Evolutionary conservation across 441 rosid genomes (phyloP).

Genomic region (Bocquillonia castaneifolia): DNA sequence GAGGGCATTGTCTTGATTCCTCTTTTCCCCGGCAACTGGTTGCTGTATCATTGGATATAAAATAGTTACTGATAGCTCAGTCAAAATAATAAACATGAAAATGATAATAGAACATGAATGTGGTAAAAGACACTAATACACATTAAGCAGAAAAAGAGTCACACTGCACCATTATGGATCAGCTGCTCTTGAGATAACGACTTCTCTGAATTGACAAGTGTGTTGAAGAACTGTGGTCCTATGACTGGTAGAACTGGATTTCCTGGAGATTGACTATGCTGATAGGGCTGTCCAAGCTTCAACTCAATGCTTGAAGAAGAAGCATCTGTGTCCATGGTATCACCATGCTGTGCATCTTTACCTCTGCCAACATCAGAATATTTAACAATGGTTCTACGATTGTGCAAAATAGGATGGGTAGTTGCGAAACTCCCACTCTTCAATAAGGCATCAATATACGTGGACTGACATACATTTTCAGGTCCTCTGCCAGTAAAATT

Average conservation of each 20-base stretch:
- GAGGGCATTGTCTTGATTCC: constrained; percentile 26
- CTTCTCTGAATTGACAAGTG: constrained; percentile 21
- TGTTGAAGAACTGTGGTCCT: constrained; percentile 25
- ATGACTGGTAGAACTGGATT: constrained; percentile 26
- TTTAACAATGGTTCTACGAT: constrained; percentile 21
- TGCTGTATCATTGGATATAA: constrained; percentile 36
- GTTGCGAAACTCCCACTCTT: constrained; percentile 27
- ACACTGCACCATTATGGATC: constrained; percentile 34
- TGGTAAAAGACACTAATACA: neutral
- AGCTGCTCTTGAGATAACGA: constrained; percentile 28
- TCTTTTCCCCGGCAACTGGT: constrained; percentile 22
- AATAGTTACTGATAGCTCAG: constrained; percentile 13
- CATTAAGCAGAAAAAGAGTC: constrained; percentile 12
- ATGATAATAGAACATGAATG: neutral
- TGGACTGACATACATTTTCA: constrained; percentile 26
- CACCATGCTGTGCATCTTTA: constrained; percentile 21
- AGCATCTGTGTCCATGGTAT: constrained; percentile 24
- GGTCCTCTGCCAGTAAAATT: constrained; percentile 29
- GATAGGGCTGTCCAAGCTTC: constrained; percentile 54
- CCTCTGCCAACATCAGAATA: constrained; percentile 21
- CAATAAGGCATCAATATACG: constrained; percentile 24
- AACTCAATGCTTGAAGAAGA: constrained; percentile 44
- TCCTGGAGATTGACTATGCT: constrained; percentile 33
- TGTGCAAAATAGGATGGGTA: constrained; percentile 21
- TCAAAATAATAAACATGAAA: constrained; percentile 11